phyloP scores from a whole-genome alignment of 768 basidiomycete genomes.

The Chalciporus pseudorubinellus region DNA sequence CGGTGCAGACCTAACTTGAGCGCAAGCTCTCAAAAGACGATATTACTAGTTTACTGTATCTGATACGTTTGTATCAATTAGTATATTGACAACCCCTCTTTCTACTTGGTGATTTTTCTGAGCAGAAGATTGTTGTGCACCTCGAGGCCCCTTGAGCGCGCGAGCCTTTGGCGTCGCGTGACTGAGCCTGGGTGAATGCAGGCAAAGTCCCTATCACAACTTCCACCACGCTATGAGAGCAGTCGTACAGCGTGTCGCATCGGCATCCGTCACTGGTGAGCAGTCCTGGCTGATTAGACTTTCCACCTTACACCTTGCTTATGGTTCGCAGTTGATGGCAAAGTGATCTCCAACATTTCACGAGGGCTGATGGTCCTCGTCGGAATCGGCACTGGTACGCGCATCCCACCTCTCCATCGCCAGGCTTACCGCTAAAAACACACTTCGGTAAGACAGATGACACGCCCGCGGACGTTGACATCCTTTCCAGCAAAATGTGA shows the following conservation, averaged over 20 bases:
- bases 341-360: conserved; percentile 79
- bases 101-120: too few species aligned
- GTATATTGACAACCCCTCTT: not conserved
- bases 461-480: conserved; percentile 66
- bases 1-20: conserved; percentile 4
- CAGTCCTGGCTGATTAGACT: not conserved
- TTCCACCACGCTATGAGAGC: conserved; percentile 62
- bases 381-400: conserved; percentile 78
- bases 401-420: not conserved
- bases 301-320: not conserved
- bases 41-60: not conserved
- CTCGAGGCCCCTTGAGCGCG: too few species aligned
- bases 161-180: too few species aligned
- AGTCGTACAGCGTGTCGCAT: conserved; percentile 78
- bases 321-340: conserved; percentile 62
- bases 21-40: not conserved
- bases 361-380: conserved; percentile 87
- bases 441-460: conserved; percentile 60
- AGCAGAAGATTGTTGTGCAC: too few species aligned
- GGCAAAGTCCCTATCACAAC: not conserved
- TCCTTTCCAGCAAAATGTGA: conserved; percentile 82
- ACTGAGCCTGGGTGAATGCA: not conserved
- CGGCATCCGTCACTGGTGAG: conserved; percentile 82
- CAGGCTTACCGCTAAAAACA: conserved; percentile 2
- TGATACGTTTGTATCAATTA: not conserved